phyloP scores from a whole-genome alignment of 2,329 filamentous ascomycete species.

The Hypoxylon sp. region DNA sequence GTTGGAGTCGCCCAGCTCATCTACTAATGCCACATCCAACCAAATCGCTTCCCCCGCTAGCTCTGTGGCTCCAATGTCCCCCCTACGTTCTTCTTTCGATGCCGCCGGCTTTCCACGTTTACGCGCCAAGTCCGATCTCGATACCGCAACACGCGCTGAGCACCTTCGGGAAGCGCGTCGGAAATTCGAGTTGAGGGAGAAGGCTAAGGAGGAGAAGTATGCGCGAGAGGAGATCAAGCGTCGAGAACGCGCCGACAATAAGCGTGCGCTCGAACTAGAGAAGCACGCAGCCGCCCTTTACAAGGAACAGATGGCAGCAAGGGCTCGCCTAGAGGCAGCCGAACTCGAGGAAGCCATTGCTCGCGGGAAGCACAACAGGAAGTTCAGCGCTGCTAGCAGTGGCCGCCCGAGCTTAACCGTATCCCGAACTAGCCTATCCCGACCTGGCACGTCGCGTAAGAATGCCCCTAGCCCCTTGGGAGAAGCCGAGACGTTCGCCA shows the following conservation, averaged over 20 bases:
- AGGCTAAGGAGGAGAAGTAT: conserved; percentile 73
- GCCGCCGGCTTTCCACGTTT: conserved; percentile 68
- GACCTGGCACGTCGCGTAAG: conserved; percentile 50
- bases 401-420: conserved; percentile 51
- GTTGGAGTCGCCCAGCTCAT: conserved; percentile 57
- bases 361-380: conserved; percentile 52
- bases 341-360: conserved; percentile 53
- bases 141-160: conserved; percentile 68
- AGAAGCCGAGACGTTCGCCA: conserved; percentile 63
- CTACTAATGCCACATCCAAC: conserved; percentile 45
- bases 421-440: conserved; percentile 50
- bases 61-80: conserved; percentile 62
- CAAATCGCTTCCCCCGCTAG: conserved; percentile 55
- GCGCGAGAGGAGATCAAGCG: conserved; percentile 71
- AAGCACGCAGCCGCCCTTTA: conserved; percentile 60
- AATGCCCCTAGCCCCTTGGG: conserved; percentile 42
- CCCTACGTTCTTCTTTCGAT: conserved; percentile 72
- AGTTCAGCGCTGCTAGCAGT: conserved; percentile 52
- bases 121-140: conserved; percentile 72
- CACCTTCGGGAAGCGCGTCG: conserved; percentile 73
- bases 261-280: conserved; percentile 68
- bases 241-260: conserved; percentile 71
- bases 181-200: conserved; percentile 74
- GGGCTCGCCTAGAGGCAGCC: conserved; percentile 57
- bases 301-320: conserved; percentile 63